Percentiles rank a stretch among this genome's conserved stretches.
Conservation (phyloP, 306 rosid genomes). For the Macrotyloma uniflorum region DNA sequence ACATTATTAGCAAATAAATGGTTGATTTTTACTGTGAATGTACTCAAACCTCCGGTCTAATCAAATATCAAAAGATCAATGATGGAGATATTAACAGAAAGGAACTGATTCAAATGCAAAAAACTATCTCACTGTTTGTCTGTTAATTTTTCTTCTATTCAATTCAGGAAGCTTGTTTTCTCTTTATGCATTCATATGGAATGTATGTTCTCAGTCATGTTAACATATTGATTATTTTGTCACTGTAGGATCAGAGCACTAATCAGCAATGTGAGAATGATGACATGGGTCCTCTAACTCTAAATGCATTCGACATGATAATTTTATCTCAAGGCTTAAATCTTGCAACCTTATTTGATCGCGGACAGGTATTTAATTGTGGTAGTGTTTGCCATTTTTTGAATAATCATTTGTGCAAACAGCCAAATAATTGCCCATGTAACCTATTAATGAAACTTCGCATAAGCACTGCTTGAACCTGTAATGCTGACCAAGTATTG, state of each 20-base stretch:
- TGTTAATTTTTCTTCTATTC: neutral
- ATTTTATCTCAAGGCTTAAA: conserved; percentile 90
- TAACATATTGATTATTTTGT: conserved; percentile 33
- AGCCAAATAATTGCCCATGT: neutral
- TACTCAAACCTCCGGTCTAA: neutral
- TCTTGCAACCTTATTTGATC: conserved; percentile 80
- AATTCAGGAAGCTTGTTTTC: neutral
- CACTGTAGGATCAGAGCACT: conserved; percentile 58
- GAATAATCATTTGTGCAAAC: conserved; percentile 9
- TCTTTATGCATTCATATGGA: neutral
- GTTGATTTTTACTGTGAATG: too few relatives aligned
- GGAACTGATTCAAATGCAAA: conserved; percentile 10
- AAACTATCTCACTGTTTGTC: neutral
- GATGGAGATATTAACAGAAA: conserved; percentile 6
- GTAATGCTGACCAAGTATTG: conserved; percentile 14
- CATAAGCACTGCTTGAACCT: neutral
- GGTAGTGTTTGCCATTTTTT: conserved; percentile 1
- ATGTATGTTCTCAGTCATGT: conserved; percentile 17
- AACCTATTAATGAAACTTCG: conserved; percentile 6
- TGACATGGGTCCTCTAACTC: conserved; percentile 72
- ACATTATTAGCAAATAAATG: neutral
- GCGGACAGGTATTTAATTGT: conserved; percentile 62
- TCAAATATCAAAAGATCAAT: conserved; percentile 22
- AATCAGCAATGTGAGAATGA: conserved; percentile 54
- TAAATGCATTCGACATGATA: conserved; percentile 89